Evolutionary conservation across 495 filamentous ascomycete species (phyloP).

Genomic region (Melanomma pulvis-pyrius): DNA sequence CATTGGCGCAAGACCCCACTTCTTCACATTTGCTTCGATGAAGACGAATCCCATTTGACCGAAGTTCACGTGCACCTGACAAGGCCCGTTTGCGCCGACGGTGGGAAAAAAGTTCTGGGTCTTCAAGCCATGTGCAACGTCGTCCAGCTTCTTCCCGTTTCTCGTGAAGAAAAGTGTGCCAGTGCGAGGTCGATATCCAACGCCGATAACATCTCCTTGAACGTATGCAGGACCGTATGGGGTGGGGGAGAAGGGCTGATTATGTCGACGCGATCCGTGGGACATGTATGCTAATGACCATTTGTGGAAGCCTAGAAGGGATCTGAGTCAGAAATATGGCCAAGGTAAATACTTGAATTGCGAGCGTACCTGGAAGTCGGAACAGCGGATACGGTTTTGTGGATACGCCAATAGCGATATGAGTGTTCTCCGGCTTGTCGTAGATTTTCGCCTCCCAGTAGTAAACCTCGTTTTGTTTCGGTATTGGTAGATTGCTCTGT

Average conservation of each 20-base stretch:
- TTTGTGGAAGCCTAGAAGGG: conserved; percentile 70
- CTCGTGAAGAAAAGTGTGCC: conserved; percentile 97
- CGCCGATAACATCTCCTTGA: conserved; percentile 94
- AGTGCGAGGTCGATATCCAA: conserved; percentile 91
- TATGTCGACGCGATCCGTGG: conserved; percentile 79
- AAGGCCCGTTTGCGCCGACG: conserved; percentile 90
- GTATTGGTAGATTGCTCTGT: conserved; percentile 92
- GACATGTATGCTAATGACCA: conserved; percentile 89
- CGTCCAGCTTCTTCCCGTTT: conserved; percentile 95
- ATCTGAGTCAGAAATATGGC: conserved; percentile 7
- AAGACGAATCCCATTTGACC: conserved; percentile 97
- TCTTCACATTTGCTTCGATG: conserved; percentile 99
- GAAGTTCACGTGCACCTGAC: conserved; percentile 93
- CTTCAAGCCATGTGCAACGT: conserved; percentile 90
- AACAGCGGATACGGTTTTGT: conserved; percentile 98
- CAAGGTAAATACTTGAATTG: background rate
- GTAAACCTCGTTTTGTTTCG: conserved; percentile 98
- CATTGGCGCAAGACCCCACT: conserved; percentile 97
- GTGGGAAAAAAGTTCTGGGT: conserved; percentile 96
- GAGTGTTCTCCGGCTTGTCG: conserved; percentile 87
- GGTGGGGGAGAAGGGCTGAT: conserved; percentile 82
- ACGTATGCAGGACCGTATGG: conserved; percentile 80
- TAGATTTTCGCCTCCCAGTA: conserved; percentile 99
- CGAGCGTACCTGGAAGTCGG: conserved; percentile 75
- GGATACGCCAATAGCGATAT: conserved; percentile 85